Evolutionary conservation across 371 early-diverging fungal species (phyloP).

Genomic region (Mortierella sp.): DNA sequence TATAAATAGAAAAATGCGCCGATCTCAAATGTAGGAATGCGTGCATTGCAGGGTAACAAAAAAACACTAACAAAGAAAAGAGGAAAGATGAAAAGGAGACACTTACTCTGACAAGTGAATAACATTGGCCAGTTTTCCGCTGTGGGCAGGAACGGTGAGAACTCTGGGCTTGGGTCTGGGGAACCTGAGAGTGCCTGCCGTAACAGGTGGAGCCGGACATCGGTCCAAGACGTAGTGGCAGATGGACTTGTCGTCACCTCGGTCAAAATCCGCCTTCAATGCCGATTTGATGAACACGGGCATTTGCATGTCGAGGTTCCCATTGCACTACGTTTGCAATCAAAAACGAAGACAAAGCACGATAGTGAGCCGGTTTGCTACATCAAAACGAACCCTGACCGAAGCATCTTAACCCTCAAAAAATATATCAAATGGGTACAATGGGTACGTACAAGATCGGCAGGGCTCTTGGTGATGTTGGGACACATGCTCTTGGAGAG

Average conservation of each 20-base stretch:
- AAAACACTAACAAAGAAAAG: too few species aligned
- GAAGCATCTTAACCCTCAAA: neutral
- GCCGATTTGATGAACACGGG: constrained; percentile 41
- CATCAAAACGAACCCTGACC: neutral
- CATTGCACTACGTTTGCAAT: constrained; percentile 18
- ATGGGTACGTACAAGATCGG: constrained; percentile 1
- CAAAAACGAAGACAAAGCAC: neutral
- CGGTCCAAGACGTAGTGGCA: constrained; percentile 42
- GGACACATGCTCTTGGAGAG: too few species aligned
- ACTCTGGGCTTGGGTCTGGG: constrained; percentile 66
- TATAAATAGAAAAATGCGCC: too few species aligned
- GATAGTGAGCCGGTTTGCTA: neutral
- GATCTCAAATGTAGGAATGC: too few species aligned
- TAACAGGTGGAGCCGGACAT: constrained; percentile 34
- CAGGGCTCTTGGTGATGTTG: neutral
- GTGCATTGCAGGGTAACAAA: too few species aligned
- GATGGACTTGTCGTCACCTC: constrained; percentile 50
- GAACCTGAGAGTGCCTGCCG: constrained; percentile 59
- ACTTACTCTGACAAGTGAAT: constrained; percentile 75
- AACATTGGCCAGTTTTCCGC: constrained; percentile 61
- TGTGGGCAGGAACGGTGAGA: constrained; percentile 35
- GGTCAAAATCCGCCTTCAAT: constrained; percentile 32
- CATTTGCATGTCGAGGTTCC: constrained; percentile 37
- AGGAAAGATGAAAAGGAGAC: too few species aligned
- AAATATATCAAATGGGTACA: neutral